phyloP scores from a whole-genome alignment of 169 alveolate genomes.

The Cryptosporidium ryanae region DNA sequence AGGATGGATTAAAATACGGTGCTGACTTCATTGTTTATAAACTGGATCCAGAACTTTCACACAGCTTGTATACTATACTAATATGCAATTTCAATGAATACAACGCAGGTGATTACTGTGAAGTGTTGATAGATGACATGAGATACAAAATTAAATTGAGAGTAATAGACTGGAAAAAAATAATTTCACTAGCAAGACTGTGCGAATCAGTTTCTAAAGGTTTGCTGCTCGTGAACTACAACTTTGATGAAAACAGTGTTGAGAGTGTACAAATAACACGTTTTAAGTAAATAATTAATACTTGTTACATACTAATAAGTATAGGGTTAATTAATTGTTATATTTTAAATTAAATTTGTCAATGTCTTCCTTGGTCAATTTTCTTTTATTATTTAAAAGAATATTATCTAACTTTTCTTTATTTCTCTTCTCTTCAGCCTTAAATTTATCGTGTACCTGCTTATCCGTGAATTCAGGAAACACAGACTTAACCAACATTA shows the following conservation, averaged over 20 bases:
- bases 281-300: conserved; percentile 8
- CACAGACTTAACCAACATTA: conserved; percentile 76
- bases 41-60: conserved; percentile 9
- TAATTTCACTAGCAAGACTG: conserved; percentile 26
- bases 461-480: conserved; percentile 78
- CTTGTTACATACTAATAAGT: too few relatives aligned
- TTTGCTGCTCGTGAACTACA: background rate
- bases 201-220: conserved; percentile 45
- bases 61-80: conserved; percentile 22
- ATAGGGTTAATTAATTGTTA: background rate
- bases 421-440: conserved; percentile 76
- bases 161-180: conserved; percentile 14
- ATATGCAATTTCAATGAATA: conserved; percentile 19
- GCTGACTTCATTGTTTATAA: conserved; percentile 31
- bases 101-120: background rate
- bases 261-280: conserved; percentile 18
- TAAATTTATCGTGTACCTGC: conserved; percentile 76
- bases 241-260: background rate
- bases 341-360: conserved; percentile 31
- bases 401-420: conserved; percentile 41
- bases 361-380: conserved; percentile 61
- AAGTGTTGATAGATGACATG: conserved; percentile 2
- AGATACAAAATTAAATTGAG: conserved; percentile 16
- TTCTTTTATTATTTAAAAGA: conserved; percentile 36
- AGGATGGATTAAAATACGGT: conserved; percentile 59